These are phyloP conservation scores for Crithidia bombi DNA, from an alignment of 208 protist genomes.

Conservation along the genomic window DNA sequence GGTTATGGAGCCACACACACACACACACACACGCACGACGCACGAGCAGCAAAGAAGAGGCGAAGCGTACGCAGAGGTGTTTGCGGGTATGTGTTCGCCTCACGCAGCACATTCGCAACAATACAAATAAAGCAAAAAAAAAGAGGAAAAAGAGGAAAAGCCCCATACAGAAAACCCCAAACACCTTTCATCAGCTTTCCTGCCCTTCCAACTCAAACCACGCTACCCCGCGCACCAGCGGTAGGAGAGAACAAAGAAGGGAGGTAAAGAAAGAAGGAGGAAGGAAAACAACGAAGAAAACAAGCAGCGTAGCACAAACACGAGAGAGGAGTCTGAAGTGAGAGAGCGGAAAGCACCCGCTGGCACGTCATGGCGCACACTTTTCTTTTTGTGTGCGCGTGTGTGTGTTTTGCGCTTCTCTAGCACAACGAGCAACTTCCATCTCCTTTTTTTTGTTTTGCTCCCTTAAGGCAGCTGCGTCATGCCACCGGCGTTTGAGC, in stretches of 20 bases:
- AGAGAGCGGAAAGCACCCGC: no score
- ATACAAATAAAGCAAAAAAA: conserved; percentile 3
- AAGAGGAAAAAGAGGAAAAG: neutral
- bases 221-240: no score
- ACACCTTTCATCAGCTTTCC: no score
- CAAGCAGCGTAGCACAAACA: conserved; percentile 8
- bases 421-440: conserved; percentile 18
- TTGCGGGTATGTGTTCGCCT: no score
- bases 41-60: no score
- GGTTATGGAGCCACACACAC: no score
- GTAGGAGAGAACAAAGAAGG: no score
- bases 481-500: conserved; percentile 72
- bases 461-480: conserved; percentile 54
- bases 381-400: no score
- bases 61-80: no score
- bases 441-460: neutral
- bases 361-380: no score
- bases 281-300: neutral
- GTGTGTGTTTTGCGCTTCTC: neutral
- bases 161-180: no score
- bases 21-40: no score
- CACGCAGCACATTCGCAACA: conserved; percentile 2
- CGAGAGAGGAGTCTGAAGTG: neutral
- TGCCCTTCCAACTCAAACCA: neutral
- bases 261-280: neutral